Conservation (phyloP, 2,329 filamentous ascomycete genomes). For the Fusarium sp. region DNA sequence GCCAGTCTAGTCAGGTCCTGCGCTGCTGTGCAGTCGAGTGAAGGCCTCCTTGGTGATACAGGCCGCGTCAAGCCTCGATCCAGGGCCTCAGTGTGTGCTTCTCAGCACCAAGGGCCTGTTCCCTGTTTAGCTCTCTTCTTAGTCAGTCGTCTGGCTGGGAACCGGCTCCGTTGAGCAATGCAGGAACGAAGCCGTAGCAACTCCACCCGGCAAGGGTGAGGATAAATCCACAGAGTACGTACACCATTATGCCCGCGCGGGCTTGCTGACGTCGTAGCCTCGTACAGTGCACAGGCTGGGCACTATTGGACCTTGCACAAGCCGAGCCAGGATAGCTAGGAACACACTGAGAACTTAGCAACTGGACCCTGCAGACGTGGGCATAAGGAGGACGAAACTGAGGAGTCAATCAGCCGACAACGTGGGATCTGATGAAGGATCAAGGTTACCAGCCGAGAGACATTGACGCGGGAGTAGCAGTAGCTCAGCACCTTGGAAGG, state of each 20-base stretch:
- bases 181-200: slow-evolving; percentile 45
- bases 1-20: slow-evolving; percentile 18
- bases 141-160: slow-evolving; percentile 27
- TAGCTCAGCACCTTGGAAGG: slow-evolving; percentile 13
- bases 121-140: slow-evolving; percentile 31
- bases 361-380: slow-evolving; percentile 10
- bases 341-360: slow-evolving; percentile 17
- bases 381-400: slow-evolving; percentile 1
- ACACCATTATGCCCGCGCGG: slow-evolving; percentile 10
- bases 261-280: slow-evolving; percentile 36
- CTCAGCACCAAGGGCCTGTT: slow-evolving; percentile 27
- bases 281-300: slow-evolving; percentile 15
- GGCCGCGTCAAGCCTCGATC: slow-evolving; percentile 22
- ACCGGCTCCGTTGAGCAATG: slow-evolving; percentile 42
- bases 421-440: slow-evolving; percentile 20
- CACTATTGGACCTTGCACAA: slow-evolving; percentile 8
- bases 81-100: slow-evolving; percentile 29
- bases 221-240: slow-evolving; percentile 34
- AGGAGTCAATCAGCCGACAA: slow-evolving; percentile 8
- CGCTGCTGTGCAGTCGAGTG: slow-evolving; percentile 10
- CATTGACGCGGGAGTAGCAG: slow-evolving; percentile 22
- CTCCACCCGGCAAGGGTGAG: slow-evolving; percentile 34
- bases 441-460: slow-evolving; percentile 28
- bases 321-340: slow-evolving; percentile 9
- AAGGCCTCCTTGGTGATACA: slow-evolving; percentile 27